phyloP scores from a whole-genome alignment of 805 yeast species.

The Candida schatavii region DNA sequence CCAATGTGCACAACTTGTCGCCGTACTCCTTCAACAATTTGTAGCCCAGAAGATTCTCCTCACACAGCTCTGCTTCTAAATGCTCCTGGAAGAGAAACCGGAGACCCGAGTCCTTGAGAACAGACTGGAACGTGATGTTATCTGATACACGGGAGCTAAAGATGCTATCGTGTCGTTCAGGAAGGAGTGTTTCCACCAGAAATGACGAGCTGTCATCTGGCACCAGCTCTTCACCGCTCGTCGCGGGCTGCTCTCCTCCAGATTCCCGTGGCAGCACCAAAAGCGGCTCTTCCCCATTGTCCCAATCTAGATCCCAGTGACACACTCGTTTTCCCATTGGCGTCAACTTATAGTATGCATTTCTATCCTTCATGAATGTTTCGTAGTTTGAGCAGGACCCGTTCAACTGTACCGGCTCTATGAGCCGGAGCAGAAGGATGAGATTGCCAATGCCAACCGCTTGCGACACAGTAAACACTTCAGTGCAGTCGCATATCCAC shows the following conservation, averaged over 20 bases:
- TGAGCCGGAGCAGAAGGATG: constrained; percentile 45
- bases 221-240: not conserved
- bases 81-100: constrained; percentile 66
- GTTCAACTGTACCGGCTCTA: constrained; percentile 40
- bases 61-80: constrained; percentile 60
- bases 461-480: constrained; percentile 51
- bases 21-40: constrained; percentile 54
- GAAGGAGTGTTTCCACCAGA: not conserved
- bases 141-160: not conserved
- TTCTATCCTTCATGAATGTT: constrained; percentile 29
- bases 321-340: constrained; percentile 39
- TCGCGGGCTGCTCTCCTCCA: not conserved
- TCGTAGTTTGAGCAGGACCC: constrained; percentile 30
- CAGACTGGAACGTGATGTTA: constrained; percentile 27
- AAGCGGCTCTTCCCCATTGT: no score
- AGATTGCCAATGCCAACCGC: constrained; percentile 52
- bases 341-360: constrained; percentile 43
- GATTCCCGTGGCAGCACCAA: constrained; percentile 13
- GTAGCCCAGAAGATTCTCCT: constrained; percentile 75
- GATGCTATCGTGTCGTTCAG: not conserved
- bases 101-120: constrained; percentile 73
- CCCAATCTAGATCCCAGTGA: constrained; percentile 23
- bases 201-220: not conserved
- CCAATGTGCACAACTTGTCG: constrained; percentile 38
- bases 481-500: constrained; percentile 91